A percentile compares a stretch with the other conserved stretches of the same genome.
These are phyloP conservation scores for Ogataea kodamae DNA, from an alignment of 805 yeast species.

Conservation along the genomic window DNA sequence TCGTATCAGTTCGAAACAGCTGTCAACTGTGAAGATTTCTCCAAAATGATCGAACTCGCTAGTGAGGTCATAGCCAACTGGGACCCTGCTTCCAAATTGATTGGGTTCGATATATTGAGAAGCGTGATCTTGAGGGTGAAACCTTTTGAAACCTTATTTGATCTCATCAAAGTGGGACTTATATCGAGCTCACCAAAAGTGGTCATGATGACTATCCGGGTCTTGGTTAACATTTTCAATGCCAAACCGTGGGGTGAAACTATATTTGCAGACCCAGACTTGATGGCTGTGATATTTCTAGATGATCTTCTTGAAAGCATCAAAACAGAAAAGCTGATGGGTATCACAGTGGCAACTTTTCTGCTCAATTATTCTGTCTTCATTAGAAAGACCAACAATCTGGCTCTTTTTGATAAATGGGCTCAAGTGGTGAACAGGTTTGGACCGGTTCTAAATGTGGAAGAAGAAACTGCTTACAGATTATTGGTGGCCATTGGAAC, in stretches of 20 bases:
- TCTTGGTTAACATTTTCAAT: conserved; percentile 50
- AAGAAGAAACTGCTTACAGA: conserved; percentile 69
- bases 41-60: conserved; percentile 32
- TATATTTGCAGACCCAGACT: conserved; percentile 40
- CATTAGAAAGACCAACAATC: conserved; percentile 29
- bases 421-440: conserved; percentile 22
- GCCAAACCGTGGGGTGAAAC: conserved; percentile 46
- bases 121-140: conserved; percentile 42
- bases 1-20: conserved; percentile 48
- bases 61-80: conserved; percentile 41
- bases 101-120: conserved; percentile 61
- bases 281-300: conserved; percentile 37
- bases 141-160: conserved; percentile 39
- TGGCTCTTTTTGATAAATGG: conserved; percentile 28
- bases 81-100: conserved; percentile 44
- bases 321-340: conserved; percentile 28
- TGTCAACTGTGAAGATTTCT: conserved; percentile 42
- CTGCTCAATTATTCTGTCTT: conserved; percentile 46
- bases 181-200: conserved; percentile 31
- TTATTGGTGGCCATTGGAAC: conserved; percentile 62
- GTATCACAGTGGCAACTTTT: conserved; percentile 46
- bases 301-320: conserved; percentile 19
- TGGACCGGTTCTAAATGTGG: conserved; percentile 23
- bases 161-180: conserved; percentile 41
- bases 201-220: conserved; percentile 55